phyloP scores from a whole-genome alignment of 768 basidiomycete genomes.

The Tricholoma matsutake region DNA sequence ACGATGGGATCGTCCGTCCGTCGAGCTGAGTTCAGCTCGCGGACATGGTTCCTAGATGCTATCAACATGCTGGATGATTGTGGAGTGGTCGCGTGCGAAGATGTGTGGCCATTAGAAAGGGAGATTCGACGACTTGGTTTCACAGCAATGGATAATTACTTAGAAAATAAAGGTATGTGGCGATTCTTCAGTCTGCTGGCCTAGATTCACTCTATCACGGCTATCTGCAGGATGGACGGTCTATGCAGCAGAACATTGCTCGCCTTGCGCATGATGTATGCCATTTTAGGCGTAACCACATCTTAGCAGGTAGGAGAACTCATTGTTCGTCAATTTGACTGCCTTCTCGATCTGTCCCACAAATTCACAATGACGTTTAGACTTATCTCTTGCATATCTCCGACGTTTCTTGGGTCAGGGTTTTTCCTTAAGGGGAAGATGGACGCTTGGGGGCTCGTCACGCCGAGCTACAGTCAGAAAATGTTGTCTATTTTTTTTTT shows the following conservation, averaged over 20 bases:
- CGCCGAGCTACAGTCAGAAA: not conserved
- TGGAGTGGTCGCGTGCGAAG: constrained; percentile 45
- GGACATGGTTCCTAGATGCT: constrained; percentile 48
- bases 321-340: not conserved
- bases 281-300: not conserved
- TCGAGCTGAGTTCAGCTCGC: constrained; percentile 39
- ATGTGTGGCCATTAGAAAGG: constrained; percentile 45
- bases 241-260: constrained; percentile 17
- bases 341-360: not conserved
- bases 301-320: not conserved
- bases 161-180: constrained; percentile 39
- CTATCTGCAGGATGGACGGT: constrained; percentile 21
- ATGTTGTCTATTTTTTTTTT: not conserved
- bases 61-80: constrained; percentile 46
- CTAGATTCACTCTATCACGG: not conserved
- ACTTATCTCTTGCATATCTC: not conserved
- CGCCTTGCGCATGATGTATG: not conserved
- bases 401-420: not conserved
- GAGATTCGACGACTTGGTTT: constrained; percentile 46
- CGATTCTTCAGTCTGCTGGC: not conserved
- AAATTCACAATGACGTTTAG: not conserved
- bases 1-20: constrained; percentile 22
- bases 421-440: not conserved
- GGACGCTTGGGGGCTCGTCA: not conserved
- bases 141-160: constrained; percentile 46